A percentile compares a stretch with the other conserved stretches of the same genome.
These are phyloP conservation scores for Aspergillus biplanus DNA, from an alignment of 495 filamentous ascomycete species.

Conservation along the genomic window DNA sequence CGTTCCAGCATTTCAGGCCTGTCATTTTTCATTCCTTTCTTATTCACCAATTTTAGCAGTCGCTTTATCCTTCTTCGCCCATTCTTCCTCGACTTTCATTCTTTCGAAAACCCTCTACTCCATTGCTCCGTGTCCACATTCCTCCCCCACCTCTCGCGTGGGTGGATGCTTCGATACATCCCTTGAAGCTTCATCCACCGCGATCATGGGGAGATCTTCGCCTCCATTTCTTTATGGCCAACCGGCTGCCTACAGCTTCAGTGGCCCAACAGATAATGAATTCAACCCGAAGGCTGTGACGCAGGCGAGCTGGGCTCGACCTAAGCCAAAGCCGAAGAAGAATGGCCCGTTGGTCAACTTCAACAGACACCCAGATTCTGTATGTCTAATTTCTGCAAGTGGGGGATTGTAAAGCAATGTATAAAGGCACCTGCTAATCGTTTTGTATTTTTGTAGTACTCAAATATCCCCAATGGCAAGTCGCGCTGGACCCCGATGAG, in stretches of 20 bases:
- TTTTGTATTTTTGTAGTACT: conserved; percentile 35
- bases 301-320: conserved; percentile 66
- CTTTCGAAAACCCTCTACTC: conserved; percentile 19
- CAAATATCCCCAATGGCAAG: conserved; percentile 53
- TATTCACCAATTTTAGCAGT: neutral
- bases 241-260: conserved; percentile 51
- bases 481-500: conserved; percentile 67
- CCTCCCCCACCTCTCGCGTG: conserved; percentile 35
- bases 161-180: conserved; percentile 38
- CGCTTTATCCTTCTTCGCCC: conserved; percentile 2
- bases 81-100: conserved; percentile 21
- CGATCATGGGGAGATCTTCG: conserved; percentile 59
- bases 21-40: conserved; percentile 25
- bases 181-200: conserved; percentile 29
- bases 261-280: conserved; percentile 53
- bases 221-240: conserved; percentile 80
- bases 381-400: conserved; percentile 42
- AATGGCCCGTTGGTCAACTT: conserved; percentile 77
- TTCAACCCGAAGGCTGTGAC: conserved; percentile 88
- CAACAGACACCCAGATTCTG: conserved; percentile 79
- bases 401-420: neutral
- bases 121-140: conserved; percentile 29
- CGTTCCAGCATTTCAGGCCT: conserved; percentile 16
- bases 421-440: neutral
- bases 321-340: conserved; percentile 60